Evolutionary conservation across 1,284 basidiomycete genomes (phyloP).

Genomic region (Apiotrichum sp.): DNA sequence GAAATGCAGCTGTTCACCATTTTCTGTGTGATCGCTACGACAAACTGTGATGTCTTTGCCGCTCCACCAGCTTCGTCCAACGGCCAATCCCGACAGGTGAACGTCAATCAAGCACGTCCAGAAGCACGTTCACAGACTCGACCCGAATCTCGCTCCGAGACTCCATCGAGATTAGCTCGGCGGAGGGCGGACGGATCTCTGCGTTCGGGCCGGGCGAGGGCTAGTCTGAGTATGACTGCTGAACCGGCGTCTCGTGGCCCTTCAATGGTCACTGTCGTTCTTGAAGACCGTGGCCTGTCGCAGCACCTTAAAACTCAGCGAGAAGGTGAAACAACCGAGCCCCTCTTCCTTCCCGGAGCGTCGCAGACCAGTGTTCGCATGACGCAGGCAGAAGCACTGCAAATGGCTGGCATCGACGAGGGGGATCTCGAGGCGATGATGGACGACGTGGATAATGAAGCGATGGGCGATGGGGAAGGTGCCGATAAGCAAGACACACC

Average conservation of each 20-base stretch:
- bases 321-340: constrained; percentile 5
- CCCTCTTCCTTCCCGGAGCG: constrained; percentile 23
- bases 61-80: background rate
- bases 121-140: background rate
- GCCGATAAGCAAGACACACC: constrained; percentile 1
- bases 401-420: constrained; percentile 25
- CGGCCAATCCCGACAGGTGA: background rate
- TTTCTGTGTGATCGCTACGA: constrained; percentile 44
- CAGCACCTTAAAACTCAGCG: background rate
- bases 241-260: too few species aligned
- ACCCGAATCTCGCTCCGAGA: background rate
- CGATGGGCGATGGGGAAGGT: background rate
- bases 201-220: constrained; percentile 10
- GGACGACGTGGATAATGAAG: constrained; percentile 22
- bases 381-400: constrained; percentile 29
- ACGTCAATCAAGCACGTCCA: background rate
- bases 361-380: constrained; percentile 16
- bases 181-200: background rate
- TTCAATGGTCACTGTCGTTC: too few species aligned
- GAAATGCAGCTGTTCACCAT: constrained; percentile 32
- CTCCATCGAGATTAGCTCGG: background rate
- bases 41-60: constrained; percentile 35
- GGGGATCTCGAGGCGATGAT: constrained; percentile 24
- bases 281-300: background rate
- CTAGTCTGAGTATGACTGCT: constrained; percentile 10